Evolutionary conservation across 2,329 filamentous ascomycete species (phyloP), one percentile per base, ranked within the genome.

Genomic region (Fusarium sp.): DNA sequence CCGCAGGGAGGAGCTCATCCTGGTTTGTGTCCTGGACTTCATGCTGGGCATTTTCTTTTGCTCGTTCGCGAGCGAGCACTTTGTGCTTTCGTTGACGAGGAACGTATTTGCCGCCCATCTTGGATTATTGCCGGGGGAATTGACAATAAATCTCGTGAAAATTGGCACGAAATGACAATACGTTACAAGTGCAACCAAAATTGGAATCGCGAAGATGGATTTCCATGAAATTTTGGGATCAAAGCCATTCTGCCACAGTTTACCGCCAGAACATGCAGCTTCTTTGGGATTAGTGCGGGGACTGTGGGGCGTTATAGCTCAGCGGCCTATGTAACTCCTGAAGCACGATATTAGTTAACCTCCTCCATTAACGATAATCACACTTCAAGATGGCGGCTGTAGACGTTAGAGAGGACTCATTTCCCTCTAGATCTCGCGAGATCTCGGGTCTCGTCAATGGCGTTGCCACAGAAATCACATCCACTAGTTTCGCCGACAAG

Each of bases 401-500:
- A 26, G 77, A 78, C 15, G 71, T 85, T 12, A 75, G 77, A 35
- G 73, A 79, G 40, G 81, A 85, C n/a, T 78, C 85, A 0, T 97
- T 91, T 70, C 91, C 91, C 13, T 90, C 88, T 4, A 78, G 80
- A 10, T 88, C 86, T 3, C 88, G 83, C 47, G 81, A 82, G 59
- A 81, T 81, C 12, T 81, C 82, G 2, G 88, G 89, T 3, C 73
- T 81, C 4, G 86, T 97, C 60, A 86, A 89, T 61, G 88, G 87
- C 28, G 76, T 89, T 22, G 76, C 83, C 32, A 98, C 95, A 2
- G 87, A 92, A 65, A 88, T 91, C 31, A 88, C 87, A 35, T 83
- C 84, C 10, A 81, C 93, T 50, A 86, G 83, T 69, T 98, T 98
- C 77, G 84, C 88, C 8, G 95, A 98, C 83, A 96, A 92, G 77